Evolutionary conservation across 1,284 basidiomycete species (phyloP).

Genomic region (Schizopora paradoxa): DNA sequence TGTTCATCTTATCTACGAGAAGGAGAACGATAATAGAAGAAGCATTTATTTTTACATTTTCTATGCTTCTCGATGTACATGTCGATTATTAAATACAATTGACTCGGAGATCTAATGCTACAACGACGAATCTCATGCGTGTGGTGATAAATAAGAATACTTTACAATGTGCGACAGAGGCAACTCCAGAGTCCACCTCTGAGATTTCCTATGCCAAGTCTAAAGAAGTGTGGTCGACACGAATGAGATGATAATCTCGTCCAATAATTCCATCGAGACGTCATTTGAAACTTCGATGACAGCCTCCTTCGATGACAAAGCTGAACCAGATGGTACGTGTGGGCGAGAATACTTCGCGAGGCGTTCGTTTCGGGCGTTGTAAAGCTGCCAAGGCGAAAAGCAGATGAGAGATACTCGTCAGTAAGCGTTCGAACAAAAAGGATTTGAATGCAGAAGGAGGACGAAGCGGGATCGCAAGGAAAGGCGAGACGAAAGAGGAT

Average conservation of each 20-base stretch:
- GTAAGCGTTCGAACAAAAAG: too few species aligned
- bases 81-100: too few species aligned
- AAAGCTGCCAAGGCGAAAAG: conserved; percentile 1
- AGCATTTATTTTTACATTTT: too few species aligned
- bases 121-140: not conserved
- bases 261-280: conserved; percentile 6
- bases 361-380: conserved; percentile 1
- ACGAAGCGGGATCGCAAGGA: too few species aligned
- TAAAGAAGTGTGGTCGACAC: conserved; percentile 6
- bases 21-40: too few species aligned
- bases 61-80: too few species aligned
- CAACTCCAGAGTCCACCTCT: not conserved
- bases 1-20: too few species aligned
- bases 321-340: conserved; percentile 2
- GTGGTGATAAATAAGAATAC: not conserved
- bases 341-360: conserved; percentile 6
- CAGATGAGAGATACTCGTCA: not conserved
- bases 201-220: too few species aligned
- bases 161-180: not conserved
- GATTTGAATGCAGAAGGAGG: too few species aligned
- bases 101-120: too few species aligned
- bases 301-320: conserved; percentile 1
- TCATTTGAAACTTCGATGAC: conserved; percentile 7
- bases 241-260: conserved; percentile 11
- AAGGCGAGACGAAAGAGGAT: too few species aligned